phyloP scores from a whole-genome alignment of 2,329 filamentous ascomycete genomes.

The Tolypocladium inflatum region DNA sequence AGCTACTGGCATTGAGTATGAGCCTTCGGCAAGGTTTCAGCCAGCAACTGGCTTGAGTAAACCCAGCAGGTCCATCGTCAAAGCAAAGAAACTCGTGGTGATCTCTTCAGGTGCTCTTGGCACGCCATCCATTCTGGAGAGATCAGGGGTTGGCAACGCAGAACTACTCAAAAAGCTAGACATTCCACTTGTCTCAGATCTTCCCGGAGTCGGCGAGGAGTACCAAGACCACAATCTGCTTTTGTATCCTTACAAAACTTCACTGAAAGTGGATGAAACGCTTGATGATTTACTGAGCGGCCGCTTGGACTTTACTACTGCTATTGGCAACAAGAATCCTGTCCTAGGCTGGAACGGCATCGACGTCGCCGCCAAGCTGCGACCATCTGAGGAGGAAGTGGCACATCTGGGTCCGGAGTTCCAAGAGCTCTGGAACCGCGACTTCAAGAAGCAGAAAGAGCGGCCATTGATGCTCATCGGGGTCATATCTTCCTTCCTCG shows the following conservation, averaged over 20 bases:
- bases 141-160: slow-evolving; percentile 50
- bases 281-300: slow-evolving; percentile 44
- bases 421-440: slow-evolving; percentile 41
- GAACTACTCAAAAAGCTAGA: slow-evolving; percentile 36
- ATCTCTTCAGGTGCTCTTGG: slow-evolving; percentile 37
- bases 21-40: slow-evolving; percentile 26
- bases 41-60: slow-evolving; percentile 3
- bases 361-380: slow-evolving; percentile 46
- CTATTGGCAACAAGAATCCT: slow-evolving; percentile 34
- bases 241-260: slow-evolving; percentile 37
- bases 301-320: slow-evolving; percentile 23
- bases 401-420: slow-evolving; percentile 42
- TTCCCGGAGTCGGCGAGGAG: slow-evolving; percentile 42
- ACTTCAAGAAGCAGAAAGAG: slow-evolving; percentile 34
- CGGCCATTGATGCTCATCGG: slow-evolving; percentile 38
- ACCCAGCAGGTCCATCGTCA: slow-evolving; percentile 9
- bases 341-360: slow-evolving; percentile 48
- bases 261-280: slow-evolving; percentile 20
- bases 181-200: slow-evolving; percentile 33
- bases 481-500: slow-evolving; percentile 17
- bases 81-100: slow-evolving; percentile 19
- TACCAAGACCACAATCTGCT: slow-evolving; percentile 49
- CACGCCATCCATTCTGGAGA: slow-evolving; percentile 47
- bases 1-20: slow-evolving; percentile 51
- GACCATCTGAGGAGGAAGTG: slow-evolving; percentile 43